These are phyloP conservation scores for Phytophthora litchii DNA, from an alignment of 352 stramenopile genomes.

Conservation along the genomic window DNA sequence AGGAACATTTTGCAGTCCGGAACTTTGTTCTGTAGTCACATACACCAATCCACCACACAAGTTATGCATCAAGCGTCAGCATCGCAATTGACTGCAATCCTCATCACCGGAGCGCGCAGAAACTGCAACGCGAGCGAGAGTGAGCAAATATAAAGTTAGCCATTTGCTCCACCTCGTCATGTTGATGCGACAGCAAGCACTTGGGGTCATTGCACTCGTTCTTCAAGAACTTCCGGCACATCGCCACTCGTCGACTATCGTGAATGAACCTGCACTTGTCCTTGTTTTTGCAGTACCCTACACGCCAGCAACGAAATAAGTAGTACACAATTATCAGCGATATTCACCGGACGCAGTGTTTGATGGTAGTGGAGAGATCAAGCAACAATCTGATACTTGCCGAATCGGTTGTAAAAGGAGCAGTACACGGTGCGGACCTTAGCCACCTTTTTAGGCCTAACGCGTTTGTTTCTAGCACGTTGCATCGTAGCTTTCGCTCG, in stretches of 20 bases:
- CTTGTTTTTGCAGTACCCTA: conserved; percentile 86
- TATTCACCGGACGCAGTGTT: conserved; percentile 1
- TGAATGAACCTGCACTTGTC: conserved; percentile 84
- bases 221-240: conserved; percentile 80
- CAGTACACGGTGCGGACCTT: conserved; percentile 76
- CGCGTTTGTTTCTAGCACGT: conserved; percentile 49
- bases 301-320: conserved; percentile 3
- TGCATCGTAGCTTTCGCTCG: conserved; percentile 61
- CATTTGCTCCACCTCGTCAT: conserved; percentile 68
- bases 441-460: conserved; percentile 36
- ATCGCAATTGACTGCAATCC: conserved; percentile 16
- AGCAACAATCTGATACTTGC: conserved; percentile 42
- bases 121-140: conserved; percentile 14
- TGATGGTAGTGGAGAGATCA: neutral
- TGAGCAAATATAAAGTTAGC: conserved; percentile 17
- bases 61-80: conserved; percentile 32
- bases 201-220: conserved; percentile 64
- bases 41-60: conserved; percentile 13
- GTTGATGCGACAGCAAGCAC: conserved; percentile 70
- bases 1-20: conserved; percentile 84
- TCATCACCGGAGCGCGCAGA: conserved; percentile 9
- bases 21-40: conserved; percentile 73
- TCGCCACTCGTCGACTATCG: conserved; percentile 80
- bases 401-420: conserved; percentile 84
- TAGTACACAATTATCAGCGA: conserved; percentile 22